Percentiles rank a stretch among this genome's conserved stretches.
Conservation (phyloP, 352 stramenopile species). For the Achlya hypogyna region DNA sequence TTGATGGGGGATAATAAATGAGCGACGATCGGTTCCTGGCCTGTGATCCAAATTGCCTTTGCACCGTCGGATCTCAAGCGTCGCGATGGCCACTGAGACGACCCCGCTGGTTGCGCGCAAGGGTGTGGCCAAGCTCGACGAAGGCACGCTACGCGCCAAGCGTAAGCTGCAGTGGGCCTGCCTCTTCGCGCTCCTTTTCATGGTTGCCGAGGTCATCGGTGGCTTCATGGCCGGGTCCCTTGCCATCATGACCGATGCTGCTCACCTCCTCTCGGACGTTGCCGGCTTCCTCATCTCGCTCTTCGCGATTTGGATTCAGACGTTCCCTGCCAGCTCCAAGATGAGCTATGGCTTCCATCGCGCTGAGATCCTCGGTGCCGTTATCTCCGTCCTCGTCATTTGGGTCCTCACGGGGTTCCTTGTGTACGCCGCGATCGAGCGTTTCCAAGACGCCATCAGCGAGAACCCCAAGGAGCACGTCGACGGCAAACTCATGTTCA, state of each 20-base stretch:
- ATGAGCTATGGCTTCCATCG: conserved; percentile 92
- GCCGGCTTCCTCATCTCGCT: conserved; percentile 67
- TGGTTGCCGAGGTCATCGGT: conserved; percentile 91
- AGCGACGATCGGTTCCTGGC: too few relatives aligned
- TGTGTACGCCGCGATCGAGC: conserved; percentile 88
- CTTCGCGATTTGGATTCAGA: conserved; percentile 60
- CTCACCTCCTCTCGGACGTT: conserved; percentile 64
- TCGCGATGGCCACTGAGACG: background rate
- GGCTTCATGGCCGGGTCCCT: conserved; percentile 89
- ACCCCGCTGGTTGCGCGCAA: background rate
- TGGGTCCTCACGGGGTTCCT: conserved; percentile 91
- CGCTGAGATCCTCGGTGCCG: conserved; percentile 90
- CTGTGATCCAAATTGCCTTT: too few relatives aligned
- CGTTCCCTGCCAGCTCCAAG: conserved; percentile 56
- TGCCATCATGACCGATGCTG: conserved; percentile 89
- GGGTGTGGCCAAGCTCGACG: conserved; percentile 24
- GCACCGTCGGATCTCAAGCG: conserved; percentile 1
- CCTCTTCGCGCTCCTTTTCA: conserved; percentile 87
- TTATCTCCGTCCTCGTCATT: conserved; percentile 90
- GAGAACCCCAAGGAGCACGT: conserved; percentile 76
- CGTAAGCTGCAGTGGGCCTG: conserved; percentile 56
- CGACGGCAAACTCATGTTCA: conserved; percentile 96
- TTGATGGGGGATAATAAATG: too few relatives aligned
- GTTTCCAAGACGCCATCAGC: conserved; percentile 71
- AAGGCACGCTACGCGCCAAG: conserved; percentile 42